These are phyloP conservation scores for Fallopia convolvulus DNA, from an alignment of 148 eudicot genomes.

Conservation along the genomic window DNA sequence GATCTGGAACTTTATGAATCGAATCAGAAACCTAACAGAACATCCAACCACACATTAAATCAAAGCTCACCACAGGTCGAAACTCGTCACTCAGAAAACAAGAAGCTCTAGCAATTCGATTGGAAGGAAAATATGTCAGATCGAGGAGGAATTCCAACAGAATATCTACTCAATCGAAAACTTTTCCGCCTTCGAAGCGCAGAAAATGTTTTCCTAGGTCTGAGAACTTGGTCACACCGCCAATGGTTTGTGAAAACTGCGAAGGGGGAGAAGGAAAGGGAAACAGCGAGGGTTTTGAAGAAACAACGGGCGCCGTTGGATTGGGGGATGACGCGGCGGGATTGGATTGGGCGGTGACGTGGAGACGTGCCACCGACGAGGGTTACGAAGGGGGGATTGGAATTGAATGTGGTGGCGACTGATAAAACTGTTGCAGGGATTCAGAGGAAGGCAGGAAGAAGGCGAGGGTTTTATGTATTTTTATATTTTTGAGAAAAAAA, in stretches of 20 bases:
- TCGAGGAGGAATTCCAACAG: not conserved
- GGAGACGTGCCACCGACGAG: conserved; percentile 1
- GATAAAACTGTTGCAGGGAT: not conserved
- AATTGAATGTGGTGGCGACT: not conserved
- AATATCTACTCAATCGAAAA: too few species aligned
- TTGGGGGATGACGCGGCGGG: not conserved
- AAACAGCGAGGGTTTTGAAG: not conserved
- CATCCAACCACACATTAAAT: not conserved
- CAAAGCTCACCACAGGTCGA: not conserved
- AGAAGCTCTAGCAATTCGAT: not conserved
- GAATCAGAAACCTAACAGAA: not conserved
- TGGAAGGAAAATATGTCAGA: not conserved
- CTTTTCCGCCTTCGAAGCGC: too few species aligned
- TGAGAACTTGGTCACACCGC: not conserved
- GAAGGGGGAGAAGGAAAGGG: not conserved
- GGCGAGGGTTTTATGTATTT: not conserved
- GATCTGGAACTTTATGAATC: not conserved
- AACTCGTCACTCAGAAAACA: not conserved
- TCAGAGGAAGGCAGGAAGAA: not conserved
- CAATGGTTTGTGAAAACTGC: not conserved
- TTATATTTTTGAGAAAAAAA: not conserved
- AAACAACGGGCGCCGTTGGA: not conserved
- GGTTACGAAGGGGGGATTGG: not conserved
- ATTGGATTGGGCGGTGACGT: conserved; percentile 6
- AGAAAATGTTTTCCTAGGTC: too few species aligned